Percentiles rank a stretch among this genome's conserved stretches.
These are phyloP conservation scores for Flaveria trinervia DNA, from an alignment of 129 eudicot species.

Conservation along the genomic window DNA sequence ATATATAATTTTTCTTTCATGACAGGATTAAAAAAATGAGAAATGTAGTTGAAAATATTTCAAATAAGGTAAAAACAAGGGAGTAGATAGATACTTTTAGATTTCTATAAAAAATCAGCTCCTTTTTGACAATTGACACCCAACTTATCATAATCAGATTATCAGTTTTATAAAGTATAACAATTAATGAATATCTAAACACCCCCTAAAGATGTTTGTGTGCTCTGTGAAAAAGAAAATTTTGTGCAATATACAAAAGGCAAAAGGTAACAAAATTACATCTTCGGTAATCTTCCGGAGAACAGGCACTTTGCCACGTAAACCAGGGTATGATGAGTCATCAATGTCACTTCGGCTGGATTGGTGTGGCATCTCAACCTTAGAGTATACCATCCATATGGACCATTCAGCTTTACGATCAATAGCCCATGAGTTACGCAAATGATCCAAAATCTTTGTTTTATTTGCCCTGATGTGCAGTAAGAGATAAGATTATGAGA, in stretches of 20 bases:
- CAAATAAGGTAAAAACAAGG: slow-evolving; percentile 1
- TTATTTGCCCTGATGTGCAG: slow-evolving; percentile 60
- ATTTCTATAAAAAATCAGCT: neutral
- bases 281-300: slow-evolving; percentile 72
- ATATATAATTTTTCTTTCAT: neutral
- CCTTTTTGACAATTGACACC: neutral
- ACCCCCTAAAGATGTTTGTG: slow-evolving; percentile 10
- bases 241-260: slow-evolving; percentile 16
- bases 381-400: slow-evolving; percentile 97
- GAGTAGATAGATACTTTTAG: neutral
- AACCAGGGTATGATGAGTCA: slow-evolving; percentile 49
- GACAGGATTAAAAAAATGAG: neutral
- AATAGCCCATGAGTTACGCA: slow-evolving; percentile 73
- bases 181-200: neutral
- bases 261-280: slow-evolving; percentile 48
- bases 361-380: slow-evolving; percentile 95
- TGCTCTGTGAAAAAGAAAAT: slow-evolving; percentile 3
- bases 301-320: slow-evolving; percentile 58
- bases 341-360: slow-evolving; percentile 62
- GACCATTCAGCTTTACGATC: slow-evolving; percentile 99
- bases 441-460: slow-evolving; percentile 65
- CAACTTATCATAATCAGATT: neutral
- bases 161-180: neutral
- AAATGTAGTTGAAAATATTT: neutral
- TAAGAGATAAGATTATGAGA: slow-evolving; percentile 15